Percentiles rank a stretch among this genome's conserved stretches.
These are phyloP conservation scores for Piromyces sp. DNA, from an alignment of 192 early-diverging fungal species.

Conservation along the genomic window DNA sequence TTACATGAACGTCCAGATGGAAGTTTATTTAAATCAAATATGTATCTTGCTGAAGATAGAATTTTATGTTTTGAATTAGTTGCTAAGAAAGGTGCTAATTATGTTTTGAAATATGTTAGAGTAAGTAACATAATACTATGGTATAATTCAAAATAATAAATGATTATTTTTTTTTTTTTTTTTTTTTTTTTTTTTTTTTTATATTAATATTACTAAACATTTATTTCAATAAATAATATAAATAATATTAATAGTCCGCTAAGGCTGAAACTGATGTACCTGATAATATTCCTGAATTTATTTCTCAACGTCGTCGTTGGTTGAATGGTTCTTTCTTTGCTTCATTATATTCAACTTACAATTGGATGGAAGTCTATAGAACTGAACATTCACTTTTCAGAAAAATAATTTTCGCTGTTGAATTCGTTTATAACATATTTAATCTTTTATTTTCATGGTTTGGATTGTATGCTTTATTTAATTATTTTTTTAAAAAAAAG, in stretches of 20 bases:
- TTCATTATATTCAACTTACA: slow-evolving; percentile 44
- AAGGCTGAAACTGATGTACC: slow-evolving; percentile 65
- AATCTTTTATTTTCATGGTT: slow-evolving; percentile 46
- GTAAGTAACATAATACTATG: background rate
- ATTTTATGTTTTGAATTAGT: slow-evolving; percentile 92
- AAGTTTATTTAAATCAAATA: slow-evolving; percentile 19
- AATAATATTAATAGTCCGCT: slow-evolving; percentile 7
- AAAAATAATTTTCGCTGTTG: slow-evolving; percentile 42
- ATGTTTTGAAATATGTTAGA: slow-evolving; percentile 70
- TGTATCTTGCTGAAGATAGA: slow-evolving; percentile 86
- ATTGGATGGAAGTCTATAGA: slow-evolving; percentile 42
- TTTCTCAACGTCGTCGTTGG: slow-evolving; percentile 64
- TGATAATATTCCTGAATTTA: slow-evolving; percentile 48
- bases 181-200: background rate
- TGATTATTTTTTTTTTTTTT: background rate
- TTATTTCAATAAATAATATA: background rate
- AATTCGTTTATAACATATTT: slow-evolving; percentile 49
- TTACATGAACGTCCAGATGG: slow-evolving; percentile 32
- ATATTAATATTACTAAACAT: background rate
- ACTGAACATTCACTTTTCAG: slow-evolving; percentile 43
- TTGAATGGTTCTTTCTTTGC: slow-evolving; percentile 74
- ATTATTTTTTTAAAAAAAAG: too few species aligned
- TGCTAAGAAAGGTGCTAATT: slow-evolving; percentile 58
- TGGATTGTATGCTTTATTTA: background rate
- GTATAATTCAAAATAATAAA: background rate